Evolutionary conservation across 768 basidiomycete species (phyloP).

Genomic region (Tylopilus balloui): DNA sequence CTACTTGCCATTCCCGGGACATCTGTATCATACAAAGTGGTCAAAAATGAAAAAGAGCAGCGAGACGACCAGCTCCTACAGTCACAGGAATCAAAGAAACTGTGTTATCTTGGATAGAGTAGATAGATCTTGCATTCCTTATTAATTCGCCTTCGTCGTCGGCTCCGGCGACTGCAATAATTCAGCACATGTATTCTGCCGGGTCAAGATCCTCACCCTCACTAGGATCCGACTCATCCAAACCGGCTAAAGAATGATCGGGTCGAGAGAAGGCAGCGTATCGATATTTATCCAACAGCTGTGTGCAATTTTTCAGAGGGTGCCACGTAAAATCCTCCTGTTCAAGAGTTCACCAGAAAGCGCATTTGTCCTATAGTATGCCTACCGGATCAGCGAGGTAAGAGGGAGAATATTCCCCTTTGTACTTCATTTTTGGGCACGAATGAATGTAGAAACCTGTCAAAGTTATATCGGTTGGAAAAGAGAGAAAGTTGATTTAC

Average conservation of each 20-base stretch:
- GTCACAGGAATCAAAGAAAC: conserved; percentile 25
- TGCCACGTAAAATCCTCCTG: conserved; percentile 81
- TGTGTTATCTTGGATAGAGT: conserved; percentile 18
- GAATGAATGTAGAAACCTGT: conserved; percentile 90
- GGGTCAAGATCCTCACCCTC: conserved; percentile 19
- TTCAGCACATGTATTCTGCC: conserved; percentile 1
- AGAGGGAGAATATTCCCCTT: conserved; percentile 88
- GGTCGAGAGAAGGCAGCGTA: conserved; percentile 69
- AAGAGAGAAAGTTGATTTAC: background rate
- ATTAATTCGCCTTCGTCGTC: conserved; percentile 21
- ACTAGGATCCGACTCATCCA: conserved; percentile 22
- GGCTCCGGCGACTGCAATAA: conserved; percentile 13
- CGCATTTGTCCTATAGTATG: background rate
- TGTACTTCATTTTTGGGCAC: conserved; percentile 94
- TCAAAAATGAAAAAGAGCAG: conserved; percentile 4
- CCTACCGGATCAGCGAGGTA: conserved; percentile 81
- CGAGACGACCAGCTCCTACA: conserved; percentile 16
- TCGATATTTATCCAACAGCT: conserved; percentile 59
- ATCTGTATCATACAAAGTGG: conserved; percentile 8
- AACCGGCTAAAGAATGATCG: conserved; percentile 44
- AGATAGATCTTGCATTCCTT: conserved; percentile 18
- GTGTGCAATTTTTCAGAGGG: conserved; percentile 54
- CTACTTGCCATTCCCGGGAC: conserved; percentile 27
- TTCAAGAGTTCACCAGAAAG: conserved; percentile 4
- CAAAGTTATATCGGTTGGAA: background rate